Evolutionary conservation across 805 yeast species (phyloP).

Genomic region (Vanderwaltozyma verrucispora): DNA sequence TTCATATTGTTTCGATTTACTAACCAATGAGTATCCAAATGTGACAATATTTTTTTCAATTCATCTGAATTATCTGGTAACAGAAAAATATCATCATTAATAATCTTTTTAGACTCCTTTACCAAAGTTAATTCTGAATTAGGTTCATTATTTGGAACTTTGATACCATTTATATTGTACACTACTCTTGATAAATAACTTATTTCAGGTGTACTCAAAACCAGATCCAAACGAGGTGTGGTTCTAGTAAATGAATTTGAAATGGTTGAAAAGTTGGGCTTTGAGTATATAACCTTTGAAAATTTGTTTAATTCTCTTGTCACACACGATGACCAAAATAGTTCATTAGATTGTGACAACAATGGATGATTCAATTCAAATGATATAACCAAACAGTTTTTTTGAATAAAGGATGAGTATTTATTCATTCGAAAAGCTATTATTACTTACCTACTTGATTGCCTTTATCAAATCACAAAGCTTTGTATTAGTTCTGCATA

Average conservation of each 20-base stretch:
- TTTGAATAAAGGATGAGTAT: conserved; percentile 4
- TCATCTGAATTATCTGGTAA: no score
- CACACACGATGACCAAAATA: conserved; percentile 4
- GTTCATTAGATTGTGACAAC: conserved; percentile 7
- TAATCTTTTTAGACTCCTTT: no score
- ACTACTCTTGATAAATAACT: conserved; percentile 6
- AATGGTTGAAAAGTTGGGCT: conserved; percentile 7
- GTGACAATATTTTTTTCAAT: no score
- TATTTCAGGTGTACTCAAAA: conserved; percentile 6
- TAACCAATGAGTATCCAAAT: no score
- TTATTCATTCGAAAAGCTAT: no score
- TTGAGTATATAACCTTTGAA: conserved; percentile 12
- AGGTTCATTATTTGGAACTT: conserved; percentile 1
- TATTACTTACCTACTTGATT: no score
- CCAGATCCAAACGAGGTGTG: conserved; percentile 10
- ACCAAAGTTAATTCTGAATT: no score
- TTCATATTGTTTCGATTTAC: no score
- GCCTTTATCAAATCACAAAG: no score
- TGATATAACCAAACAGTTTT: conserved; percentile 10
- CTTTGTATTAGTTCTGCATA: no score
- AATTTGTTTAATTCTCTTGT: conserved; percentile 7
- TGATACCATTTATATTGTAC: conserved; percentile 11
- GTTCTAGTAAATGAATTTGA: conserved; percentile 5
- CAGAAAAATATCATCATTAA: no score
- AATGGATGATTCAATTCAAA: conserved; percentile 6